These are phyloP conservation scores for Monosporascus sp. DNA, from an alignment of 2,329 filamentous ascomycete genomes.

Conservation along the genomic window DNA sequence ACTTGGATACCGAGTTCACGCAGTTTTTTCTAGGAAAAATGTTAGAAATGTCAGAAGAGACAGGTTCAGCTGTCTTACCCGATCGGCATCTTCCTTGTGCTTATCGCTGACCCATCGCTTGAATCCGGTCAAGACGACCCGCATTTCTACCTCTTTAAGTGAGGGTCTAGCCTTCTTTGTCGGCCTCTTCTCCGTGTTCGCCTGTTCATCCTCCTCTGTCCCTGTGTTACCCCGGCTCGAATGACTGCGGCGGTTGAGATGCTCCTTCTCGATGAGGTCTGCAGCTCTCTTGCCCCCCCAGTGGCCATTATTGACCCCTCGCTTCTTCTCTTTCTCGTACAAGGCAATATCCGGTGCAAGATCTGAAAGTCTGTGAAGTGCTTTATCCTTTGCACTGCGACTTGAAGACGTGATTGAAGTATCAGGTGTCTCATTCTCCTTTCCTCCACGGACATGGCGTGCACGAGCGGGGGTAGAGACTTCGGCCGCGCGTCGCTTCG, in stretches of 20 bases:
- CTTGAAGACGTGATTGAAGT: slow-evolving; percentile 62
- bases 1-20: slow-evolving; percentile 79
- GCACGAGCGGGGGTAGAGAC: slow-evolving; percentile 48
- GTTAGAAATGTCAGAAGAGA: slow-evolving; percentile 10
- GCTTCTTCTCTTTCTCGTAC: slow-evolving; percentile 91
- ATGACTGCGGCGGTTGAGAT: slow-evolving; percentile 26
- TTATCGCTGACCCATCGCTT: slow-evolving; percentile 71
- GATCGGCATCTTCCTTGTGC: slow-evolving; percentile 72
- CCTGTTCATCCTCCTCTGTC: slow-evolving; percentile 22
- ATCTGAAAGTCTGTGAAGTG: slow-evolving; percentile 68
- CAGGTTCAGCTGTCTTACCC: slow-evolving; percentile 48
- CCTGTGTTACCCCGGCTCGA: slow-evolving; percentile 31
- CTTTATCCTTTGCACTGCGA: slow-evolving; percentile 83
- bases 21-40: slow-evolving; percentile 60
- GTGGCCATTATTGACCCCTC: slow-evolving; percentile 45
- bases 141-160: slow-evolving; percentile 63
- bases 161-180: slow-evolving; percentile 59
- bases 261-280: slow-evolving; percentile 50
- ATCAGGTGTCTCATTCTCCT: slow-evolving; percentile 80
- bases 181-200: slow-evolving; percentile 47
- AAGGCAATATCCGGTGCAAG: slow-evolving; percentile 80
- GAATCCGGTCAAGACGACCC: slow-evolving; percentile 79
- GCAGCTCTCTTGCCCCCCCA: slow-evolving; percentile 62
- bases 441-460: slow-evolving; percentile 53
- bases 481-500: slow-evolving; percentile 25